Conservation (phyloP, 352 stramenopile genomes). For the Globisporangium nodosum region DNA sequence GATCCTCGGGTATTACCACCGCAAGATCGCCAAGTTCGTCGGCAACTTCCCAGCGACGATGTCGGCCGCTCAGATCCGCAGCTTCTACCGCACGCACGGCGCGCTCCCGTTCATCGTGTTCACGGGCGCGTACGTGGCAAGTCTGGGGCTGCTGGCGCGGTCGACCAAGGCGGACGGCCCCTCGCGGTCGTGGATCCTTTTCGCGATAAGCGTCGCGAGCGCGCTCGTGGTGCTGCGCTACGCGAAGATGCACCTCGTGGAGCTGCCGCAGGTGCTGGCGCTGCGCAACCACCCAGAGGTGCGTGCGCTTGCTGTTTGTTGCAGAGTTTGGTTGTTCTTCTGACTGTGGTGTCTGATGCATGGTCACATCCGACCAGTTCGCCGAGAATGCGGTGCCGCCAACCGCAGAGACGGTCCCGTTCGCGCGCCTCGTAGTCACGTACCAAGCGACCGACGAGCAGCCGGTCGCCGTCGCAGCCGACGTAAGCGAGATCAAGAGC, state of each 20-base stretch:
- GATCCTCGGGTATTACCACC: slow-evolving; percentile 80
- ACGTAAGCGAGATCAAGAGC: neutral
- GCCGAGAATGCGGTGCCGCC: slow-evolving; percentile 25
- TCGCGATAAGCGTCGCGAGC: slow-evolving; percentile 47
- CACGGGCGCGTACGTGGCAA: slow-evolving; percentile 27
- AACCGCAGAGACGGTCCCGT: slow-evolving; percentile 44
- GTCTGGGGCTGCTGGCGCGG: slow-evolving; percentile 34
- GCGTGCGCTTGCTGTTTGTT: slow-evolving; percentile 2
- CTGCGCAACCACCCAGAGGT: slow-evolving; percentile 67
- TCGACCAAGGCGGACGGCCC: slow-evolving; percentile 25
- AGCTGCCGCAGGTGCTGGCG: slow-evolving; percentile 62
- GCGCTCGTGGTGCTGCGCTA: slow-evolving; percentile 65
- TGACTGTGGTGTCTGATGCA: neutral
- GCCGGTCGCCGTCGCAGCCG: slow-evolving; percentile 11
- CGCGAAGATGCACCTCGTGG: slow-evolving; percentile 63
- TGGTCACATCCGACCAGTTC: slow-evolving; percentile 31
- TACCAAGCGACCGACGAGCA: slow-evolving; percentile 27
- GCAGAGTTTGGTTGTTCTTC: neutral
- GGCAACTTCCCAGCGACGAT: slow-evolving; percentile 47
- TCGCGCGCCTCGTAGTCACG: slow-evolving; percentile 40
- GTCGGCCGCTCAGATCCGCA: slow-evolving; percentile 37
- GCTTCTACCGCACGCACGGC: slow-evolving; percentile 45
- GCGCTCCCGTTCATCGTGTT: slow-evolving; percentile 44
- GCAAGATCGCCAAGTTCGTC: slow-evolving; percentile 74
- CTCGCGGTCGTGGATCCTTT: slow-evolving; percentile 47